These are phyloP conservation scores for Verticillium albo-atrum DNA, from an alignment of 2,329 filamentous ascomycete genomes.

Conservation along the genomic window DNA sequence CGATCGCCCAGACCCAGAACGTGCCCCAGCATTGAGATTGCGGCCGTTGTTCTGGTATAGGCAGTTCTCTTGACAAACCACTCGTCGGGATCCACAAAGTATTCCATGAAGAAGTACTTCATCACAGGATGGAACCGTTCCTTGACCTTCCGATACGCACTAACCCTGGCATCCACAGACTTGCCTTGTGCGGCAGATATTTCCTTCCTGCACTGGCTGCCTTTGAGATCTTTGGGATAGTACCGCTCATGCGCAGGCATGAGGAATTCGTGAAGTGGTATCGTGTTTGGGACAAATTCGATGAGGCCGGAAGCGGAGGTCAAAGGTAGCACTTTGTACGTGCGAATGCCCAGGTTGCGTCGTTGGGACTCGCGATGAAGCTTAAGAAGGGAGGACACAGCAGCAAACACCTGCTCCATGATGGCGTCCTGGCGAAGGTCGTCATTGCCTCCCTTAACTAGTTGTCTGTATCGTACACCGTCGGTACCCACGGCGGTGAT, in stretches of 20 bases:
- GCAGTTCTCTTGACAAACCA: constrained; percentile 90
- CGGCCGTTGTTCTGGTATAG: constrained; percentile 89
- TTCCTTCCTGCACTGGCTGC: constrained; percentile 69
- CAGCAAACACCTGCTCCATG: constrained; percentile 99
- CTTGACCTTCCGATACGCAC: constrained; percentile 71
- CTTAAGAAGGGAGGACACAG: constrained; percentile 85
- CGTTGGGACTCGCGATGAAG: constrained; percentile 84
- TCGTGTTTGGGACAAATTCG: constrained; percentile 92
- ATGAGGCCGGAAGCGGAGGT: constrained; percentile 85
- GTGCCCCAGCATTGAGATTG: constrained; percentile 91
- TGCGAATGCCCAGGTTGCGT: constrained; percentile 83
- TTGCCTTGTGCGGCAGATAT: constrained; percentile 71
- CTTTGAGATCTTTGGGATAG: constrained; percentile 77
- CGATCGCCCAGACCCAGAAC: constrained; percentile 89
- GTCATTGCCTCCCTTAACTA: constrained; percentile 94
- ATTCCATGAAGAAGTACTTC: constrained; percentile 95
- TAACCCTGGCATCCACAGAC: constrained; percentile 65
- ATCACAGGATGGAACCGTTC: constrained; percentile 88
- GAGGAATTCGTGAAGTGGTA: constrained; percentile 86
- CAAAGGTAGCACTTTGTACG: constrained; percentile 93
- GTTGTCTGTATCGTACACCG: constrained; percentile 77
- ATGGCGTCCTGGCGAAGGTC: constrained; percentile 94
- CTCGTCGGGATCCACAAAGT: constrained; percentile 88
- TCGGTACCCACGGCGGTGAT: constrained; percentile 76
- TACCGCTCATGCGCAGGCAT: constrained; percentile 87